A percentile compares a stretch with the other conserved stretches of the same genome.
phyloP scores from a whole-genome alignment of 805 yeast species.

The Ogataea ganodermae region DNA sequence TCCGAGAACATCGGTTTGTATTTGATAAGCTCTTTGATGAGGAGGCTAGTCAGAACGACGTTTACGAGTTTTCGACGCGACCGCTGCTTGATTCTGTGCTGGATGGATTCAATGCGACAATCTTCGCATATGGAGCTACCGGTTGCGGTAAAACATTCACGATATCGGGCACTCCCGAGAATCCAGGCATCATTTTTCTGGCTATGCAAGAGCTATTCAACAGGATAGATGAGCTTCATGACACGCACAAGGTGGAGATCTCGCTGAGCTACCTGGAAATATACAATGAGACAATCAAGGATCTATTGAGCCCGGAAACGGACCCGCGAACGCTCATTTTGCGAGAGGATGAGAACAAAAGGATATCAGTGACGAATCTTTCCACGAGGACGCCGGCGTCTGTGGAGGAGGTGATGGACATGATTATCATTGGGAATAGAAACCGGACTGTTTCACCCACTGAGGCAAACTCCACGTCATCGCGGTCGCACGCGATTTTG shows the following conservation, averaged over 20 bases:
- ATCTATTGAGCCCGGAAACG: constrained; percentile 60
- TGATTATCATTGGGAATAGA: constrained; percentile 68
- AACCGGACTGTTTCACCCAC: constrained; percentile 86
- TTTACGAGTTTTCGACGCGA: constrained; percentile 63
- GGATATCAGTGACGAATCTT: constrained; percentile 71
- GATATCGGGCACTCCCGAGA: constrained; percentile 68
- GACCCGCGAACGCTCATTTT: constrained; percentile 47
- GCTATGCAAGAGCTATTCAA: constrained; percentile 76
- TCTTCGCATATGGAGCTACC: constrained; percentile 96
- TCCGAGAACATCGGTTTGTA: constrained; percentile 75
- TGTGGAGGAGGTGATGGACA: constrained; percentile 76
- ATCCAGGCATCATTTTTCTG: constrained; percentile 78
- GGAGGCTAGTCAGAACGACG: constrained; percentile 61
- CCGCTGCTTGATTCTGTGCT: constrained; percentile 74
- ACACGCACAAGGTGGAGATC: constrained; percentile 59
- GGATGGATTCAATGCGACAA: constrained; percentile 87
- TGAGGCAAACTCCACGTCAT: constrained; percentile 86
- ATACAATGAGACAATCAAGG: constrained; percentile 87
- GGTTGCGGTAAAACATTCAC: constrained; percentile 98
- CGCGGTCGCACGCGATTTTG: constrained; percentile 91
- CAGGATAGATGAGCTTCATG: constrained; percentile 56
- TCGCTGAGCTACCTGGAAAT: constrained; percentile 79
- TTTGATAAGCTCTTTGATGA: constrained; percentile 81
- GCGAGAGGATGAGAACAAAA: constrained; percentile 68
- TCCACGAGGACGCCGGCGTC: constrained; percentile 60